Evolutionary conservation across 2,329 filamentous ascomycete species (phyloP).

Genomic region (Cadophora sp.): DNA sequence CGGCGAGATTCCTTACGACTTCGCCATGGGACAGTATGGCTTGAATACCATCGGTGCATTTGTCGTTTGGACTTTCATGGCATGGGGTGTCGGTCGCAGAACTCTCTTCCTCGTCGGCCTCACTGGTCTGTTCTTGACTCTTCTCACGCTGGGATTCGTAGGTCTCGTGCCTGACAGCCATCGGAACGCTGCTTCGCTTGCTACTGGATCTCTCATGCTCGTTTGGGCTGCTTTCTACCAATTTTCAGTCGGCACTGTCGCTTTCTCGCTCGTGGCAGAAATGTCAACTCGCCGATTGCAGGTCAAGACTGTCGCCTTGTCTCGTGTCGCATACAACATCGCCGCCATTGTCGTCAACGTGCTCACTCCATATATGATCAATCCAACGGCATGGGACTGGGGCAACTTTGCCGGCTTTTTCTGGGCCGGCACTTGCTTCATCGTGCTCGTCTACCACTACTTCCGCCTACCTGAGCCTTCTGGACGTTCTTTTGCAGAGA

Average conservation of each 20-base stretch:
- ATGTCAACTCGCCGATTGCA: constrained; percentile 82
- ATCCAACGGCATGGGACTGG: constrained; percentile 88
- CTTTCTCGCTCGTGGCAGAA: constrained; percentile 87
- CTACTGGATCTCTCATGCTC: no score
- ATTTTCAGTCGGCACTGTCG: constrained; percentile 73
- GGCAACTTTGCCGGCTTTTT: constrained; percentile 81
- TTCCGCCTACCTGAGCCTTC: constrained; percentile 82
- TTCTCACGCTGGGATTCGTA: no score
- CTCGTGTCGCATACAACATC: constrained; percentile 75
- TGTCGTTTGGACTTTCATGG: constrained; percentile 59
- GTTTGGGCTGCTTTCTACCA: no score
- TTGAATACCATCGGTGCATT: constrained; percentile 61
- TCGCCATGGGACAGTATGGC: constrained; percentile 57
- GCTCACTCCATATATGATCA: constrained; percentile 91
- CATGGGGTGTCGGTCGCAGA: constrained; percentile 54
- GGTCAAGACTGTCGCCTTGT: constrained; percentile 90
- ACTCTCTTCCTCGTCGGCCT: constrained; percentile 55
- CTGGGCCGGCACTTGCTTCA: constrained; percentile 72
- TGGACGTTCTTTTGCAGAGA: constrained; percentile 83
- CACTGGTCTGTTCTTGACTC: no score
- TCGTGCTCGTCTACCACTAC: constrained; percentile 71
- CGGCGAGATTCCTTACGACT: constrained; percentile 54
- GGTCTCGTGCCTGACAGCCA: no score
- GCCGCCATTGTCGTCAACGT: constrained; percentile 82
- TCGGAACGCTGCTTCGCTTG: no score